A percentile compares a stretch with the other conserved stretches of the same genome.
phyloP scores from a whole-genome alignment of 192 early-diverging fungal genomes.

The Linnemannia hyalina region DNA sequence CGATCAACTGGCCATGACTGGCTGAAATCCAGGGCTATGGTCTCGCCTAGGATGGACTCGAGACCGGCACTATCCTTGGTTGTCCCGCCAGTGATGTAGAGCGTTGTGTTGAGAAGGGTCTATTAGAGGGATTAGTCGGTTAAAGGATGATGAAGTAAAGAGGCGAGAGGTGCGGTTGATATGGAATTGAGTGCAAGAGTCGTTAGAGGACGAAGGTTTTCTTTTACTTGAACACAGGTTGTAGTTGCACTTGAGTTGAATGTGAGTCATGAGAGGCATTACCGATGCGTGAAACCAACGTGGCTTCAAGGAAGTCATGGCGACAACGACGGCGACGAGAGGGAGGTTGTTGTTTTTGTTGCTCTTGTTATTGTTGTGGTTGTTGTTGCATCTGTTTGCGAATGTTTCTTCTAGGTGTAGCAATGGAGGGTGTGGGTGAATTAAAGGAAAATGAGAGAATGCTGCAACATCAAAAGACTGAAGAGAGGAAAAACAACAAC shows the following conservation, averaged over 20 bases:
- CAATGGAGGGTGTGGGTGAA: not conserved
- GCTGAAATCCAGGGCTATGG: conserved; percentile 24
- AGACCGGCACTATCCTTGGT: not conserved
- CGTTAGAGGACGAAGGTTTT: not conserved
- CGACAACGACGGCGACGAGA: not conserved
- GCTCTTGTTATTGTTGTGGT: not conserved
- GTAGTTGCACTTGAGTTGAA: not conserved
- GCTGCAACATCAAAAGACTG: not conserved
- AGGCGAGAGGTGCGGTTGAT: not conserved
- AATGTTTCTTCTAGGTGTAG: not conserved
- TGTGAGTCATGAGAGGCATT: not conserved
- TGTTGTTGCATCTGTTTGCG: no score
- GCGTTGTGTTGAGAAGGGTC: conserved; percentile 19
- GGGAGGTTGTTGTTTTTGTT: not conserved
- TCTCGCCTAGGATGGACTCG: conserved; percentile 19
- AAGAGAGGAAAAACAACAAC: not conserved
- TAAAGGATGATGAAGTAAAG: not conserved
- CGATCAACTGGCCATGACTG: conserved; percentile 29
- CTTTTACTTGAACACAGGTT: not conserved
- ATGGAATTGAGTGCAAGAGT: not conserved
- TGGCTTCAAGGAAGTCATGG: conserved; percentile 27
- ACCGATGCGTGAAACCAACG: conserved; percentile 48
- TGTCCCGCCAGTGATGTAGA: conserved; percentile 35
- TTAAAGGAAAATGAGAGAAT: not conserved
- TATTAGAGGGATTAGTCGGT: not conserved